Evolutionary conservation across 495 filamentous ascomycete genomes (phyloP).

Genomic region (Lepraria neglecta): DNA sequence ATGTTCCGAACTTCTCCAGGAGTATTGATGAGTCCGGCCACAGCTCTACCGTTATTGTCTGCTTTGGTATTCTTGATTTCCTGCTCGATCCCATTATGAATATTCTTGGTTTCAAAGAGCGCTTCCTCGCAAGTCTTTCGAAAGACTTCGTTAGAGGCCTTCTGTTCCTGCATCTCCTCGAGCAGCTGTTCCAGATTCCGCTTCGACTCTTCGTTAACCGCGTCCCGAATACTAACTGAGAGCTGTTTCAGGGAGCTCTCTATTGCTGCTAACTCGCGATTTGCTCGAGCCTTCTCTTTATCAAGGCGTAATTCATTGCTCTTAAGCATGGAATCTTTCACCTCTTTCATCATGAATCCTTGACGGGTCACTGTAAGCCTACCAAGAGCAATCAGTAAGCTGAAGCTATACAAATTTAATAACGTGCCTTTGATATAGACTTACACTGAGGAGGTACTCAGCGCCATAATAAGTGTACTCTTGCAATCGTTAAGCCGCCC

Average conservation of each 20-base stretch:
- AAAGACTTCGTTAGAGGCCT: not conserved
- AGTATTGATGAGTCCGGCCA: conserved; percentile 3
- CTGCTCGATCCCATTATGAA: not conserved
- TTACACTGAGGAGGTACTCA: not conserved
- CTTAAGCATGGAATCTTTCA: not conserved
- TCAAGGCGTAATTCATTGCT: too few relatives aligned
- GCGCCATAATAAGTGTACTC: not conserved
- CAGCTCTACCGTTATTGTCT: not conserved
- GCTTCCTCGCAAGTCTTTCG: conserved; percentile 4
- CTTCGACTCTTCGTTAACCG: conserved; percentile 14
- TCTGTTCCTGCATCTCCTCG: not conserved
- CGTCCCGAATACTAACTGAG: too few relatives aligned
- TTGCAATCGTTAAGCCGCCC: not conserved
- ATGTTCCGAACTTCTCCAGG: not conserved
- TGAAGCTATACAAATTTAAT: not conserved
- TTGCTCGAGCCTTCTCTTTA: too few relatives aligned
- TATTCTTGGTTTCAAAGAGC: not conserved
- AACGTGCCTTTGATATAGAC: not conserved
- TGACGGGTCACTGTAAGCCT: not conserved
- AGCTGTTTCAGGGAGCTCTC: too few relatives aligned
- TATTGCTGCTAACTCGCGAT: too few relatives aligned
- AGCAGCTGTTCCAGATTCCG: not conserved
- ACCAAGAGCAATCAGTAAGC: not conserved
- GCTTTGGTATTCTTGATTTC: not conserved
- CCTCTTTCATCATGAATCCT: not conserved